A percentile compares a stretch with the other conserved stretches of the same genome.
Conservation (phyloP, 2,329 filamentous ascomycete species). For the Nothopassalora personata region DNA sequence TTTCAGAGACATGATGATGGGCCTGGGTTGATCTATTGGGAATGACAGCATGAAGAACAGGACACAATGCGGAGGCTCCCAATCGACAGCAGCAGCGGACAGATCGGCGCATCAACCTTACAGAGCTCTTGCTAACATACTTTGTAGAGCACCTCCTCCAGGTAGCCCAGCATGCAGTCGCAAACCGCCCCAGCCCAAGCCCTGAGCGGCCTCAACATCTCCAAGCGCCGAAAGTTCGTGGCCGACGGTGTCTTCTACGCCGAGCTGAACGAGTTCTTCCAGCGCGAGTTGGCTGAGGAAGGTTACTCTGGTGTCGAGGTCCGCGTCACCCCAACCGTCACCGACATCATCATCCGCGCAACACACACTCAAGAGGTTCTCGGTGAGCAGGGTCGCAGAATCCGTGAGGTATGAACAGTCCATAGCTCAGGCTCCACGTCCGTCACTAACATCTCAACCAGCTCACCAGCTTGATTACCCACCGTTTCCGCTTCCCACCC, state of each 20-base stretch:
- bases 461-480: conserved; percentile 99
- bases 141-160: background rate
- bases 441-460: conserved; percentile 15
- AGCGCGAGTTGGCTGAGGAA: conserved; percentile 99
- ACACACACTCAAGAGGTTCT: conserved; percentile 99
- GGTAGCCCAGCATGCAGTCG: conserved; percentile 20
- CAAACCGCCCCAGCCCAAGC: conserved; percentile 21
- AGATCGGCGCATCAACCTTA: background rate
- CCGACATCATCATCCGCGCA: conserved; percentile 99
- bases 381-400: conserved; percentile 98
- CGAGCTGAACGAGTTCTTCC: conserved; percentile 99
- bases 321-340: conserved; percentile 98
- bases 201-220: conserved; percentile 50
- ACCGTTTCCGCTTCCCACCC: conserved; percentile 99
- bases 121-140: conserved; percentile 1
- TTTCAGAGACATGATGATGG: background rate
- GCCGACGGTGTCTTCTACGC: conserved; percentile 99
- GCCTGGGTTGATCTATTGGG: background rate
- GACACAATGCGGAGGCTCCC: background rate
- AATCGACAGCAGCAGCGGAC: background rate
- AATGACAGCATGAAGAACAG: background rate
- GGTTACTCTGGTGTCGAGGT: conserved; percentile 99
- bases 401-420: conserved; percentile 61
- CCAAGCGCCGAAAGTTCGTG: conserved; percentile 74
- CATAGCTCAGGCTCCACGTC: background rate